Conservation (phyloP, 2,329 filamentous ascomycete species). For the Davidsoniella eucalypti region DNA sequence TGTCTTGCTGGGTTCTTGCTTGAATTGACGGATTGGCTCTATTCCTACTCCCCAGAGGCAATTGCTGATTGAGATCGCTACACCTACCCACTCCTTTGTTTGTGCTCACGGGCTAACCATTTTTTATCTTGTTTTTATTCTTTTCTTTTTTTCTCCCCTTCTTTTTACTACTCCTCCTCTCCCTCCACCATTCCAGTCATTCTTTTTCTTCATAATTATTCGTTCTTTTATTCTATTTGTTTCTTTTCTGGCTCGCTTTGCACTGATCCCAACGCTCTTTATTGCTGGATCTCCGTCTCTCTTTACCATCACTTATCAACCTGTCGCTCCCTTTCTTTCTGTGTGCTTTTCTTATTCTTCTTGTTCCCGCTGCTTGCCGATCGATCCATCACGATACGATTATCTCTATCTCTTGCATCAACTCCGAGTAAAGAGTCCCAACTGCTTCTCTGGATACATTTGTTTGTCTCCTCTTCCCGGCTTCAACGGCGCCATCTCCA, state of each 20-base stretch:
- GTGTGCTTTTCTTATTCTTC: constrained; percentile 1
- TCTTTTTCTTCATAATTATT: constrained; percentile 7
- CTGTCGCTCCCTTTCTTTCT: not conserved
- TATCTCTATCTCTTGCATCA: not conserved
- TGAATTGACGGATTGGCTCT: not conserved
- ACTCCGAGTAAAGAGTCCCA: too few species aligned
- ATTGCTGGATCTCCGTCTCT: too few species aligned
- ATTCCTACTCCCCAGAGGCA: not conserved
- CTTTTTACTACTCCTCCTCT: constrained; percentile 7
- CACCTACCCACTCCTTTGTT: constrained; percentile 3
- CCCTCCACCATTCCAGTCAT: not conserved
- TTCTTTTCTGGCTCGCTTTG: not conserved
- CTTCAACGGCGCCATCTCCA: too few species aligned
- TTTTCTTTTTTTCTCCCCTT: constrained; percentile 12
- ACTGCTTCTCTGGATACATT: too few species aligned
- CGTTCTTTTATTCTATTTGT: not conserved
- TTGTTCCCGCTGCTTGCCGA: not conserved
- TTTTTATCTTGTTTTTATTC: not conserved
- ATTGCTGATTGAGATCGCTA: constrained; percentile 9
- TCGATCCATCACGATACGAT: too few species aligned
- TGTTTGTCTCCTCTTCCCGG: too few species aligned
- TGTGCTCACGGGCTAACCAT: too few species aligned
- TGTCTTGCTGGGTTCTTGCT: not conserved
- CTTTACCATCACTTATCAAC: too few species aligned
- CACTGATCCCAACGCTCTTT: too few species aligned